These are phyloP conservation scores for Fusarium penzigii DNA, from an alignment of 2,329 filamentous ascomycete species.

Conservation along the genomic window DNA sequence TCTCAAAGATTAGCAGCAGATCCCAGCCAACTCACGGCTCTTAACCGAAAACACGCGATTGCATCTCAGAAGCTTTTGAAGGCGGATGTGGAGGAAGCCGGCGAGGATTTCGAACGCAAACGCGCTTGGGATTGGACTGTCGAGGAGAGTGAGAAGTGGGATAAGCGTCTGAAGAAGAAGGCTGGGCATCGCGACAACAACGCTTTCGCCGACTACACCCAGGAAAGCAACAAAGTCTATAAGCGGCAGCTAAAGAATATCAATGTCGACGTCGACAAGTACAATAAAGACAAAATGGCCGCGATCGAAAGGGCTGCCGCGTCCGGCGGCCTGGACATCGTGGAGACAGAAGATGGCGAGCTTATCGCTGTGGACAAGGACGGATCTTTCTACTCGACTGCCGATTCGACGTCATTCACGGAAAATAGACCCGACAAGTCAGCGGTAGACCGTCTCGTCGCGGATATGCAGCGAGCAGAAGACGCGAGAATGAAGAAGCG, in stretches of 20 bases:
- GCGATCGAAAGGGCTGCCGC: conserved; percentile 84
- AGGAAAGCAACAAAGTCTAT: conserved; percentile 90
- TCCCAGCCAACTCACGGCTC: conserved; percentile 71
- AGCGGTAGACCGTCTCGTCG: conserved; percentile 83
- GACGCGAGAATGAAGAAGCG: conserved; percentile 84
- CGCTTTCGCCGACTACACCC: conserved; percentile 84
- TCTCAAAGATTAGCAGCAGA: conserved; percentile 78
- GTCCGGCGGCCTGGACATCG: conserved; percentile 83
- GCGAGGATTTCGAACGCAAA: conserved; percentile 95
- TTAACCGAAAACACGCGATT: conserved; percentile 84
- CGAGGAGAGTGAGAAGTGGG: conserved; percentile 93
- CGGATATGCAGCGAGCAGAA: conserved; percentile 85
- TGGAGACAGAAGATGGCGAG: conserved; percentile 94
- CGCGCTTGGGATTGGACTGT: conserved; percentile 98
- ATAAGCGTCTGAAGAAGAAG: conserved; percentile 86
- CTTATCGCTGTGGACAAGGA: conserved; percentile 91
- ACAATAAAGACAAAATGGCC: conserved; percentile 82
- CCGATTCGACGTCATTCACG: conserved; percentile 77
- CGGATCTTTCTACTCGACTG: conserved; percentile 87
- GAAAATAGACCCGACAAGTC: conserved; percentile 86
- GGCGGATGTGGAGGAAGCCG: conserved; percentile 80
- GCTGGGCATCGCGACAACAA: conserved; percentile 78
- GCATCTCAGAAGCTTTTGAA: conserved; percentile 92
- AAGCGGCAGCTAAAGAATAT: conserved; percentile 84
- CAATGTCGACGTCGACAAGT: conserved; percentile 76